These are phyloP conservation scores for Mycena vitilis DNA, from an alignment of 768 basidiomycete species.

Conservation along the genomic window DNA sequence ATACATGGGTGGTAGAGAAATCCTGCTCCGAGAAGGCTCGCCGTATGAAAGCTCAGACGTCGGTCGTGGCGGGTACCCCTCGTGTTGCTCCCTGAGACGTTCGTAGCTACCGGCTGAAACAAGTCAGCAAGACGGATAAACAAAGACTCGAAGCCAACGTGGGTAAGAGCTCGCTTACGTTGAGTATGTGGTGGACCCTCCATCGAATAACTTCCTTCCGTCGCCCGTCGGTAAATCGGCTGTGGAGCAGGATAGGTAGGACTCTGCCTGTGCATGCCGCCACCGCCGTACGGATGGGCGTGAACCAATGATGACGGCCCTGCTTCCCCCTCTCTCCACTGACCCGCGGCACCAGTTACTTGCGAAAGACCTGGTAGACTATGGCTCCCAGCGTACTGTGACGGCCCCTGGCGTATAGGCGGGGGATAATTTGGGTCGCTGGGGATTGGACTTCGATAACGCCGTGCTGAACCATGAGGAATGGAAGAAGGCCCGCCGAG, in stretches of 20 bases:
- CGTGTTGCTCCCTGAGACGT: constrained; percentile 16
- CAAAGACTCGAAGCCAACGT: neutral
- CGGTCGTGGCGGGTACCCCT: constrained; percentile 14
- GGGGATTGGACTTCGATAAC: constrained; percentile 45
- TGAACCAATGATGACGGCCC: constrained; percentile 55
- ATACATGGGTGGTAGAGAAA: constrained; percentile 23
- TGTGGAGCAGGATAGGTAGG: constrained; percentile 24
- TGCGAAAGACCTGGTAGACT: constrained; percentile 30
- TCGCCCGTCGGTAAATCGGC: constrained; percentile 30
- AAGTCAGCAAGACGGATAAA: constrained; percentile 9
- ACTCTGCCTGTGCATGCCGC: constrained; percentile 21
- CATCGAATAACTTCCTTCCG: constrained; percentile 27
- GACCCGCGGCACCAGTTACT: constrained; percentile 11
- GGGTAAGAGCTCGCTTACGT: constrained; percentile 13
- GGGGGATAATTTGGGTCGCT: constrained; percentile 47
- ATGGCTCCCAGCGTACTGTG: constrained; percentile 29
- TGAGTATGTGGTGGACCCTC: neutral
- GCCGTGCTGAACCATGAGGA: constrained; percentile 42
- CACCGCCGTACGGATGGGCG: constrained; percentile 33
- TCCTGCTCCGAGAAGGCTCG: constrained; percentile 13
- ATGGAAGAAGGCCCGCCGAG: constrained; percentile 38
- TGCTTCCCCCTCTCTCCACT: constrained; percentile 59
- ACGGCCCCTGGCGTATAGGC: constrained; percentile 42
- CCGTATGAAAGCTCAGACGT: constrained; percentile 11
- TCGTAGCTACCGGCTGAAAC: constrained; percentile 28